Percentiles rank a stretch among this genome's conserved stretches.
Evolutionary conservation across 2,329 filamentous ascomycete species (phyloP).

Genomic region (Fusarium sp.): DNA sequence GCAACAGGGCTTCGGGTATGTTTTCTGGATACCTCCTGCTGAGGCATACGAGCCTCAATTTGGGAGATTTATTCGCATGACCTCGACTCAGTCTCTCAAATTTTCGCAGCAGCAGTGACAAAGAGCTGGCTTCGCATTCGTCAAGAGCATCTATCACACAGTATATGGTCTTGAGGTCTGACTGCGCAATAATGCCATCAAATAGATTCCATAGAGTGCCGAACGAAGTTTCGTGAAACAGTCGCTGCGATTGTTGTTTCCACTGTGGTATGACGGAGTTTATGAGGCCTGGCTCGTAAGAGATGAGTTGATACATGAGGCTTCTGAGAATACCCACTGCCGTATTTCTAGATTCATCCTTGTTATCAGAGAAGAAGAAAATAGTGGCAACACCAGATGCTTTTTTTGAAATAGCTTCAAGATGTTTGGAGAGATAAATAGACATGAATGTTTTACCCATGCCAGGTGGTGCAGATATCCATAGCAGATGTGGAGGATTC

Average conservation of each 20-base stretch:
- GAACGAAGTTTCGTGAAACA: neutral
- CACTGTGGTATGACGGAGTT: neutral
- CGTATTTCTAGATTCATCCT: neutral
- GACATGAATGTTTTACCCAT: neutral
- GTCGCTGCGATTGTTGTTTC: neutral
- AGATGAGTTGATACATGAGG: neutral
- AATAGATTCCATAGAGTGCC: neutral
- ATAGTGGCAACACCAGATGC: rapidly evolving
- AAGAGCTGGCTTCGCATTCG: neutral
- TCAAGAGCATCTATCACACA: conserved; percentile 9
- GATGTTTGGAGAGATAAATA: rapidly evolving
- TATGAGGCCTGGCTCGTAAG: rapidly evolving
- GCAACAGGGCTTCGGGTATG: neutral
- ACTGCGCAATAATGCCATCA: rapidly evolving
- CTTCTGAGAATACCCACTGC: neutral
- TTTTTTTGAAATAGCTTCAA: rapidly evolving
- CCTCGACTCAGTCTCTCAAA: neutral
- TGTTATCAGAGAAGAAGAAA: neutral
- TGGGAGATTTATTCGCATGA: rapidly evolving
- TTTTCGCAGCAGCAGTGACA: neutral
- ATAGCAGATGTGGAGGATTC: neutral
- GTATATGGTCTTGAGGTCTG: rapidly evolving
- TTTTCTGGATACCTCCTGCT: neutral
- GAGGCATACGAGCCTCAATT: neutral
- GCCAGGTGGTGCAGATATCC: neutral